These are phyloP conservation scores for Leishmania tarentolae DNA, from an alignment of 208 protist species.

Conservation along the genomic window DNA sequence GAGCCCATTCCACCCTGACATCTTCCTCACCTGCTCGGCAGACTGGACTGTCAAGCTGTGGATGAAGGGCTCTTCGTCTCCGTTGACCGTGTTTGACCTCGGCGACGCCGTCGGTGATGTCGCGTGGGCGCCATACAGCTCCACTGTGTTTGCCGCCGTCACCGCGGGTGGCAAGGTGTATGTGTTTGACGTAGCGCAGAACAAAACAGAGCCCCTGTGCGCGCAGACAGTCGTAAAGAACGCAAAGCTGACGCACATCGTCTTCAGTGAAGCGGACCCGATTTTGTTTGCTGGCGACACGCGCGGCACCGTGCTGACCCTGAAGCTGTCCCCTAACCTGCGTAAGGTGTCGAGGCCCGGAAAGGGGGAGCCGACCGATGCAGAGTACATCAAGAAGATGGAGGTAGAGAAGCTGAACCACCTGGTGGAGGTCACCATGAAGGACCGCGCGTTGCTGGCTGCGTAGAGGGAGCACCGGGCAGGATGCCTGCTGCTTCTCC, in stretches of 20 bases:
- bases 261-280: constrained; percentile 94
- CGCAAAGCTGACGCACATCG: constrained; percentile 96
- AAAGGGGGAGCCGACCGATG: constrained; percentile 68
- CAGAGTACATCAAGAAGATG: constrained; percentile 39
- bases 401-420: constrained; percentile 91
- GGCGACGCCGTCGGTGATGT: constrained; percentile 95
- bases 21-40: constrained; percentile 95
- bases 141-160: constrained; percentile 96
- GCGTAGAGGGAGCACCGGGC: not conserved
- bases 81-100: constrained; percentile 96
- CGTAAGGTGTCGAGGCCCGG: constrained; percentile 78
- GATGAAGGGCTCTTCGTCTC: constrained; percentile 82
- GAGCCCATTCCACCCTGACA: constrained; percentile 95
- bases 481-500: not conserved
- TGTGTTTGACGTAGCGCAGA: constrained; percentile 93
- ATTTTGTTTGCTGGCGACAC: constrained; percentile 97
- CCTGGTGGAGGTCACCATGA: constrained; percentile 90
- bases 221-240: constrained; percentile 97
- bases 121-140: constrained; percentile 96
- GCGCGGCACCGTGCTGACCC: constrained; percentile 90
- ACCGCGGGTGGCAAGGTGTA: constrained; percentile 95
- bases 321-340: constrained; percentile 97
- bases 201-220: constrained; percentile 97
- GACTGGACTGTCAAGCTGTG: constrained; percentile 98
- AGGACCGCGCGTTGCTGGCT: constrained; percentile 88